Conservation (phyloP, 2,329 filamentous ascomycete species). For the Simplicillium aogashimaense region DNA sequence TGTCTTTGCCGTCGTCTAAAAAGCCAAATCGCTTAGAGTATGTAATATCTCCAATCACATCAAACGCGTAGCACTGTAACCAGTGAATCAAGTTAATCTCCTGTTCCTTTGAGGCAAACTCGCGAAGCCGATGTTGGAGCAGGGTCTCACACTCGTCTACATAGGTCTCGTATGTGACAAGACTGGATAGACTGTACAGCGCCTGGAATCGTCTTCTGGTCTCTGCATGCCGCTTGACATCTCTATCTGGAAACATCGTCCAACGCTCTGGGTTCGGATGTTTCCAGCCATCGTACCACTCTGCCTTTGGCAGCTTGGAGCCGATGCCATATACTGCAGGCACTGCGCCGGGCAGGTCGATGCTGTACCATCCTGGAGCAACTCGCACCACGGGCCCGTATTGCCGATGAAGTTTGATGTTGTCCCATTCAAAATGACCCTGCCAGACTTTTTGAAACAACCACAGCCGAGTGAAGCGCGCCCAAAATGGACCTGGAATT, state of each 20-base stretch:
- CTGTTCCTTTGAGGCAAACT: constrained; percentile 19
- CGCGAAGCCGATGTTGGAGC: constrained; percentile 23
- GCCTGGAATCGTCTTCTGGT: constrained; percentile 29
- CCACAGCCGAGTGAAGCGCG: constrained; percentile 33
- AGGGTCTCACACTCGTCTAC: constrained; percentile 35
- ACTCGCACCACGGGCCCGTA: constrained; percentile 30
- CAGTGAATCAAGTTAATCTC: constrained; percentile 28
- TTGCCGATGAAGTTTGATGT: constrained; percentile 25
- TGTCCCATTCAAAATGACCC: constrained; percentile 27
- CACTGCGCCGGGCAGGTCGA: constrained; percentile 24
- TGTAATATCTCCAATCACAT: constrained; percentile 42
- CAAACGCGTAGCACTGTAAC: constrained; percentile 38
- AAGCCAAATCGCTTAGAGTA: constrained; percentile 29
- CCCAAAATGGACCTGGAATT: constrained; percentile 32
- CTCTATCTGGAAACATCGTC: constrained; percentile 20
- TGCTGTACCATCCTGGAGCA: constrained; percentile 28
- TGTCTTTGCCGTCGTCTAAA: constrained; percentile 33
- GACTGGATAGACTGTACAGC: constrained; percentile 35
- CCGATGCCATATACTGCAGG: constrained; percentile 30
- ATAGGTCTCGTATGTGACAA: constrained; percentile 37
- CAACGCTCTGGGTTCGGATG: constrained; percentile 12
- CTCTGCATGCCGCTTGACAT: constrained; percentile 24
- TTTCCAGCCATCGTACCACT: constrained; percentile 15
- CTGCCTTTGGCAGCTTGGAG: constrained; percentile 16
- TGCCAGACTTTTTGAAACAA: constrained; percentile 24